Percentiles rank a stretch among this genome's conserved stretches.
phyloP scores from a whole-genome alignment of 805 yeast species.

The Torulaspora franciscae region DNA sequence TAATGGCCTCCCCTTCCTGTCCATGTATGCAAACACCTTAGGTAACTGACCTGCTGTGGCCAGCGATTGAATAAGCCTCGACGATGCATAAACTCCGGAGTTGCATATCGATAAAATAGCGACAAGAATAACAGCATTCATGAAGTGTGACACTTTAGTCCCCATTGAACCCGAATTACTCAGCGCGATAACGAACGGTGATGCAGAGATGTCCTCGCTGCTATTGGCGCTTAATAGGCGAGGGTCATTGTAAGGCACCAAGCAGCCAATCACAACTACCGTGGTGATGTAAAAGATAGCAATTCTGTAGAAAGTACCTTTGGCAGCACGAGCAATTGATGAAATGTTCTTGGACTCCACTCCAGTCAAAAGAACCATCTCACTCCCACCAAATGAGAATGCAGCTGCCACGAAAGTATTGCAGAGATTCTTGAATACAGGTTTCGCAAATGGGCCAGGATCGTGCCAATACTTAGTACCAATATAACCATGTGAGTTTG shows the following conservation, averaged over 20 bases:
- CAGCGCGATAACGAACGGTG: constrained; percentile 49
- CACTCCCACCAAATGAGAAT: constrained; percentile 67
- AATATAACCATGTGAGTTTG: constrained; percentile 39
- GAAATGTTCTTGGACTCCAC: constrained; percentile 43
- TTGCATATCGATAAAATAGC: constrained; percentile 59
- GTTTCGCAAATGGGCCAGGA: constrained; percentile 50
- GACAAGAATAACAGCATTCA: constrained; percentile 56
- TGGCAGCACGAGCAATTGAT: constrained; percentile 56
- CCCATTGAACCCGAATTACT: constrained; percentile 47
- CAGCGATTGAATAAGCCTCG: constrained; percentile 52
- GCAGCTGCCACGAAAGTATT: constrained; percentile 68
- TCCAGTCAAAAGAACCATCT: constrained; percentile 57
- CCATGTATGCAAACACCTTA: constrained; percentile 42
- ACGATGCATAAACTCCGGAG: constrained; percentile 54
- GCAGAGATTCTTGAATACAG: constrained; percentile 57
- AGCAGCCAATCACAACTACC: constrained; percentile 53
- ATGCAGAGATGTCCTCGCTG: constrained; percentile 41
- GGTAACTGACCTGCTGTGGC: constrained; percentile 52
- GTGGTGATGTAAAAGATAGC: constrained; percentile 52
- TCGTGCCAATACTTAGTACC: constrained; percentile 44
- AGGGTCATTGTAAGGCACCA: constrained; percentile 61
- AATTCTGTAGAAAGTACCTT: constrained; percentile 55
- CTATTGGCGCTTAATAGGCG: constrained; percentile 47
- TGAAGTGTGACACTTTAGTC: constrained; percentile 47
- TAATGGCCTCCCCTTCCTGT: constrained; percentile 52